Conservation (phyloP, 78 protist species). For the Tieghemostelium lacteum region DNA sequence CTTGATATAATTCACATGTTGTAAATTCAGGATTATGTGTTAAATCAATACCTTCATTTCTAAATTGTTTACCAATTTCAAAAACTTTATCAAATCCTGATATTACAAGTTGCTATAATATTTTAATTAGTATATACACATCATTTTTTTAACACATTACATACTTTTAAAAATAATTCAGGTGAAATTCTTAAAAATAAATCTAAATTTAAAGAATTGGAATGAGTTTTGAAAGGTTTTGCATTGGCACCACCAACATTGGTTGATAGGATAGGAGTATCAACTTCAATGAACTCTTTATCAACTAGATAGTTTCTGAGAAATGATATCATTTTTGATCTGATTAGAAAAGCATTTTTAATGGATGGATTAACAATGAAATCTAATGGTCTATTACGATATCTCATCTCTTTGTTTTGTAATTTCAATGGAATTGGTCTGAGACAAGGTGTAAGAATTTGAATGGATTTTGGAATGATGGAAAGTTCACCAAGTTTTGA, state of each 20-base stretch:
- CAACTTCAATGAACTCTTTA: conserved; percentile 84
- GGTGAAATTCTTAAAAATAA: conserved; percentile 99
- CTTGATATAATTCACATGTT: conserved; percentile 99
- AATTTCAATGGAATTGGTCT: conserved; percentile 91
- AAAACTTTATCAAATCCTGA: conserved; percentile 99
- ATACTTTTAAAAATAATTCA: conserved; percentile 98
- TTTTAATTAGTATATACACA: neutral
- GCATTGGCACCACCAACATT: conserved; percentile 99
- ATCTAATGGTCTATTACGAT: conserved; percentile 97
- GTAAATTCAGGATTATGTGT: conserved; percentile 99
- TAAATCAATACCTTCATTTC: conserved; percentile 99
- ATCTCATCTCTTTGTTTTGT: conserved; percentile 55
- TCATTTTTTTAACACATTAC: neutral
- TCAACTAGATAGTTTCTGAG: conserved; percentile 85
- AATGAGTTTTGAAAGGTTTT: conserved; percentile 98
- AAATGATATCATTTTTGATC: conserved; percentile 85
- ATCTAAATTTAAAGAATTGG: conserved; percentile 96
- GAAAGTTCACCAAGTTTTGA: conserved; percentile 97
- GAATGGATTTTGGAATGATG: conserved; percentile 87
- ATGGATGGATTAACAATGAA: conserved; percentile 90
- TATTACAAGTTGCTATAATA: conserved; percentile 89
- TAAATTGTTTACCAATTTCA: conserved; percentile 99
- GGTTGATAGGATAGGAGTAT: conserved; percentile 97
- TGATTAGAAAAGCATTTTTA: conserved; percentile 75
- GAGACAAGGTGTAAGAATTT: conserved; percentile 97